phyloP scores from a whole-genome alignment of 23 red algal species.

The Cyanidioschyzon merolae region DNA sequence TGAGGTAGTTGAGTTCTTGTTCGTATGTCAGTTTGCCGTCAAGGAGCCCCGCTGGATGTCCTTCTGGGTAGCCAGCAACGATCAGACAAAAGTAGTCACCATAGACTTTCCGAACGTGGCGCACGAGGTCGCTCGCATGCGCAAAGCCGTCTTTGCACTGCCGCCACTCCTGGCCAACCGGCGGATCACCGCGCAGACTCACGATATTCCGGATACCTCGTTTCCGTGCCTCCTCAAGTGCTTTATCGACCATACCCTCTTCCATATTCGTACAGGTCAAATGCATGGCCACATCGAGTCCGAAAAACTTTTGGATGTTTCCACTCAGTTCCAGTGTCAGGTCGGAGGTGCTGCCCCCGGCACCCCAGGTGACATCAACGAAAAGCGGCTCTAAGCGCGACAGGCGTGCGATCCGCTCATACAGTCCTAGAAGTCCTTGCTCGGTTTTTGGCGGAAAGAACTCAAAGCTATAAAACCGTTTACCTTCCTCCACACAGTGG shows the following conservation, averaged over 20 bases:
- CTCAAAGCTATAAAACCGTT: constrained; percentile 89
- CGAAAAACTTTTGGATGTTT: constrained; percentile 90
- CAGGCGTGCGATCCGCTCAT: constrained; percentile 87
- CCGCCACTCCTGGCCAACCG: constrained; percentile 91
- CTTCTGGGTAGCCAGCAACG: constrained; percentile 96
- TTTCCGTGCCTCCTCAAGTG: constrained; percentile 66
- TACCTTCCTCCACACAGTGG: constrained; percentile 32
- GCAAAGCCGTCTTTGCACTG: constrained; percentile 88
- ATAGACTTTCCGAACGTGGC: constrained; percentile 69
- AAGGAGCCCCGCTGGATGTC: constrained; percentile 81
- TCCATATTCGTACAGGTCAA: constrained; percentile 99
- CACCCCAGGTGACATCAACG: constrained; percentile 98
- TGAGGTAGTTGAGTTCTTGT: constrained; percentile 68
- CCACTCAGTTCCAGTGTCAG: constrained; percentile 75
- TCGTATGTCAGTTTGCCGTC: constrained; percentile 72
- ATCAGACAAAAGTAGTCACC: constrained; percentile 89
- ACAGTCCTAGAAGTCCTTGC: constrained; percentile 66
- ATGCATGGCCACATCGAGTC: constrained; percentile 96
- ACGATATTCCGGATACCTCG: constrained; percentile 91
- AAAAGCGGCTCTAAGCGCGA: constrained; percentile 82
- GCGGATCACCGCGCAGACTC: constrained; percentile 89
- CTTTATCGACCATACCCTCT: constrained; percentile 60
- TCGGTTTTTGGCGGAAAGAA: constrained; percentile 97
- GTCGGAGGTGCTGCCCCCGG: constrained; percentile 79
- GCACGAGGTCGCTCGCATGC: constrained; percentile 82